Evolutionary conservation across 495 filamentous ascomycete genomes (phyloP).

Genomic region (Margaritispora aquatica): DNA sequence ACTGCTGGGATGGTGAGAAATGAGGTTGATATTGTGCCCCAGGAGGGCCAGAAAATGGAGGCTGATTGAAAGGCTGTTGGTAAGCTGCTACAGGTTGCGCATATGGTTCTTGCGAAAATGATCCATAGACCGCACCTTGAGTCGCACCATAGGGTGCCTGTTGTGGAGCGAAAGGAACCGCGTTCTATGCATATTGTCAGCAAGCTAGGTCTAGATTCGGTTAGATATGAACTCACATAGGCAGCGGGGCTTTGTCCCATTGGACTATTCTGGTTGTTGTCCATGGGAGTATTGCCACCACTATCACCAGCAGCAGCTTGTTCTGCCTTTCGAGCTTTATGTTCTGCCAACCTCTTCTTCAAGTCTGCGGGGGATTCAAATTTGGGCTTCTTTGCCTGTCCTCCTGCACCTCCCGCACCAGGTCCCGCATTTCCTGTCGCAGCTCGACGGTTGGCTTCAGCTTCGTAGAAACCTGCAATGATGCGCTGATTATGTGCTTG

Average conservation of each 20-base stretch:
- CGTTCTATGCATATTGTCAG: constrained; percentile 25
- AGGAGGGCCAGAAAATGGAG: constrained; percentile 21
- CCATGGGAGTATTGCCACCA: constrained; percentile 55
- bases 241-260: constrained; percentile 46
- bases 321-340: constrained; percentile 60
- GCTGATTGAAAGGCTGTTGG: constrained; percentile 23
- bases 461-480: constrained; percentile 72
- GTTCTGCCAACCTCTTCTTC: constrained; percentile 76
- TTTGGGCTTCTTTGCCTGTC: constrained; percentile 71
- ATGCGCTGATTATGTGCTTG: constrained; percentile 80
- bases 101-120: constrained; percentile 26
- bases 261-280: constrained; percentile 43
- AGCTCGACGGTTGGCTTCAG: constrained; percentile 74
- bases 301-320: constrained; percentile 46
- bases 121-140: constrained; percentile 25
- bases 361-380: constrained; percentile 69
- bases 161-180: constrained; percentile 26
- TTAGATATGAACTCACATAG: constrained; percentile 41
- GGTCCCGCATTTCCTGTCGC: constrained; percentile 77
- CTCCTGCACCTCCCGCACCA: constrained; percentile 34
- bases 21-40: constrained; percentile 23
- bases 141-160: constrained; percentile 20
- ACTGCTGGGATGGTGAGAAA: constrained; percentile 21
- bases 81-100: constrained; percentile 22
- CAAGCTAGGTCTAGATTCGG: background rate